phyloP scores from a whole-genome alignment of 1,284 basidiomycete species.

The Pseudozyma sp. region DNA sequence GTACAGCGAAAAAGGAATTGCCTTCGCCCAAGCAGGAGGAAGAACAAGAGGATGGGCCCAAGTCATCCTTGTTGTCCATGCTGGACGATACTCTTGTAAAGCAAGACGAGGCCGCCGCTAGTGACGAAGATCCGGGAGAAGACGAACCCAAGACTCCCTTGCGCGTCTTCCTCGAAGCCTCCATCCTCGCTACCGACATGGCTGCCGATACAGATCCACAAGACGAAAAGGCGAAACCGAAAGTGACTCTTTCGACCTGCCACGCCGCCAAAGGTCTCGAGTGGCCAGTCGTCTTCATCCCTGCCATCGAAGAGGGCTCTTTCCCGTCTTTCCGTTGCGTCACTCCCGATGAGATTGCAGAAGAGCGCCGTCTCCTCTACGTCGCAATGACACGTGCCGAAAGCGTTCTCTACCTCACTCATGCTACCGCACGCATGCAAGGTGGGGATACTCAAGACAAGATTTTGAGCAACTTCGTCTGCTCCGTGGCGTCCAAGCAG shows the following conservation, averaged over 20 bases:
- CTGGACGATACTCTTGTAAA: conserved; percentile 27
- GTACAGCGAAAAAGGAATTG: conserved; percentile 13
- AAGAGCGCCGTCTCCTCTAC: conserved; percentile 86
- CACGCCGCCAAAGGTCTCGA: conserved; percentile 92
- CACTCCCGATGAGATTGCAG: conserved; percentile 77
- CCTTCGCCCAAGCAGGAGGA: neutral
- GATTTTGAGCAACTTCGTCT: conserved; percentile 49
- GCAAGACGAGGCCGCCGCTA: conserved; percentile 2
- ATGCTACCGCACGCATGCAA: conserved; percentile 50
- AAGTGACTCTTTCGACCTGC: conserved; percentile 86
- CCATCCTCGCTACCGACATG: conserved; percentile 85
- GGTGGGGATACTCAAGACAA: conserved; percentile 49
- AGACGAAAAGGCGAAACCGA: conserved; percentile 72
- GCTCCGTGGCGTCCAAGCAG: conserved; percentile 19
- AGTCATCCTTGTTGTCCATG: conserved; percentile 11
- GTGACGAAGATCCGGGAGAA: conserved; percentile 34
- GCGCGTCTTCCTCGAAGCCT: conserved; percentile 83
- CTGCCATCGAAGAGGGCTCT: conserved; percentile 77
- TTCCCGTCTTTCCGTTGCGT: conserved; percentile 81
- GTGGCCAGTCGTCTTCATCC: conserved; percentile 85
- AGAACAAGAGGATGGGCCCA: neutral
- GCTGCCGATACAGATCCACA: conserved; percentile 72
- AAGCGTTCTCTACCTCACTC: conserved; percentile 77
- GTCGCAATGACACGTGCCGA: conserved; percentile 92
- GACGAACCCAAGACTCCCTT: conserved; percentile 72